Evolutionary conservation across 106 monocot genomes (phyloP), one percentile per base, ranked within the genome.

Genomic region (Cymbidium sinense): DNA sequence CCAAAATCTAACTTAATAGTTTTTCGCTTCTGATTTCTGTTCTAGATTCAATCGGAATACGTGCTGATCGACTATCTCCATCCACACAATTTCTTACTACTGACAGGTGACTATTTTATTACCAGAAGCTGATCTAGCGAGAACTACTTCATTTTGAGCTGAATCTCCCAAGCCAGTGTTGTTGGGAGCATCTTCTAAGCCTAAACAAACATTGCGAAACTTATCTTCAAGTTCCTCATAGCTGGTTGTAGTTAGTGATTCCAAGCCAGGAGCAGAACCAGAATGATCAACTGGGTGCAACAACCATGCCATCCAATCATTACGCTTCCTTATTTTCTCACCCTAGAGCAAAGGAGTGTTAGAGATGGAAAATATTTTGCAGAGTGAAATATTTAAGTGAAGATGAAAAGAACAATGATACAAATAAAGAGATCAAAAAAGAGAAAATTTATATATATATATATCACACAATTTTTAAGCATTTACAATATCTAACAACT

Each of bases 271-370:
- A 50, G 34, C 20, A 44, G 54, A 19, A 62, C 61, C 70, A 79
- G 41, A 25, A 34, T 71, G 47, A 74, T 50, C 73, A 61, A 50
- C 30, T 11, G 82, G 75, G 31, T 77, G 80, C 50, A 88, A 62
- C 7, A 82, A 23, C 91, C 91, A 91, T 28, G 65, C 82, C 78
- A 78, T 86, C 91, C 88, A 91, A 74, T 91, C 91, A 64, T 83
- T 81, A 12, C 83, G 84, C 61, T 50, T 88, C 78, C 91, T 84
- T 75, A 91, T 82, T 78, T 82, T 86, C 29, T 86, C 88, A 84
- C 80, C 91, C 91, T 91, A 77, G 12, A 84, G 50, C 20, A 62
- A 21, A 50, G 50, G 6, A 70, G 64, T 0, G 75, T 1, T 77
- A 34, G 39, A 34, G 47, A 71, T 27, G 5, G 34, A 21, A 29